phyloP scores from a whole-genome alignment of 1,284 basidiomycete genomes.

The Austroboletus niveus region DNA sequence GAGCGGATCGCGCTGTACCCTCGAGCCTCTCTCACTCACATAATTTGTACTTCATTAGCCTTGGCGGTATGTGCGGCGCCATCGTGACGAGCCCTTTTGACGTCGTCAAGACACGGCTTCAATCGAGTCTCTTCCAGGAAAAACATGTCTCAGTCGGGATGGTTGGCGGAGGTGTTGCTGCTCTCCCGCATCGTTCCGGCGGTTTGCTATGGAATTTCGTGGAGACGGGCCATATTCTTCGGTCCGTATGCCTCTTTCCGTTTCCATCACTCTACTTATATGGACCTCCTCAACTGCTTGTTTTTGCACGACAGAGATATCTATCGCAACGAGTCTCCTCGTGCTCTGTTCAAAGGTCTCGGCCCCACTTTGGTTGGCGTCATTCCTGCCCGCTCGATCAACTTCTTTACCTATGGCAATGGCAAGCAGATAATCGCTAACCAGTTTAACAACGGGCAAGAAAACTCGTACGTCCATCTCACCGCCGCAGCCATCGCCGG shows the following conservation, averaged over 20 bases:
- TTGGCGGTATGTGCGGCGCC: slow-evolving; percentile 97
- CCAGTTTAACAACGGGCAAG: slow-evolving; percentile 77
- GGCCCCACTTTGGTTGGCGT: slow-evolving; percentile 95
- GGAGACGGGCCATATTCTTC: slow-evolving; percentile 88
- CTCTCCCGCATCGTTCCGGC: slow-evolving; percentile 42
- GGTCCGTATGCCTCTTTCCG: slow-evolving; percentile 46
- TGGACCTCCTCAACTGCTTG: too few species aligned
- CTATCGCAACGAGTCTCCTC: slow-evolving; percentile 85
- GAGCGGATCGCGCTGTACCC: slow-evolving; percentile 30
- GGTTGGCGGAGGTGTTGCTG: slow-evolving; percentile 41
- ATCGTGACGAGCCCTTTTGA: slow-evolving; percentile 97
- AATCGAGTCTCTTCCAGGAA: slow-evolving; percentile 84
- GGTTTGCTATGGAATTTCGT: slow-evolving; percentile 90
- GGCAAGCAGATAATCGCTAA: slow-evolving; percentile 90
- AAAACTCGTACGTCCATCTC: slow-evolving; percentile 87
- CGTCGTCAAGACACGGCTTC: slow-evolving; percentile 96
- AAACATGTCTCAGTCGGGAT: slow-evolving; percentile 48
- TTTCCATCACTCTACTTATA: too few species aligned
- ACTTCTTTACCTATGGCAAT: slow-evolving; percentile 98
- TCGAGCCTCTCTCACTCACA: not conserved
- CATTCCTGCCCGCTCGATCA: slow-evolving; percentile 93
- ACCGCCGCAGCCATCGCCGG: slow-evolving; percentile 85
- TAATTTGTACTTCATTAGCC: slow-evolving; percentile 41
- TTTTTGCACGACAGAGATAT: slow-evolving; percentile 62
- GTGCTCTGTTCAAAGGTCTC: slow-evolving; percentile 92